Evolutionary conservation across 441 rosid genomes (phyloP), one percentile per base, ranked within the genome.

Genomic region (Melastoma candidum): DNA sequence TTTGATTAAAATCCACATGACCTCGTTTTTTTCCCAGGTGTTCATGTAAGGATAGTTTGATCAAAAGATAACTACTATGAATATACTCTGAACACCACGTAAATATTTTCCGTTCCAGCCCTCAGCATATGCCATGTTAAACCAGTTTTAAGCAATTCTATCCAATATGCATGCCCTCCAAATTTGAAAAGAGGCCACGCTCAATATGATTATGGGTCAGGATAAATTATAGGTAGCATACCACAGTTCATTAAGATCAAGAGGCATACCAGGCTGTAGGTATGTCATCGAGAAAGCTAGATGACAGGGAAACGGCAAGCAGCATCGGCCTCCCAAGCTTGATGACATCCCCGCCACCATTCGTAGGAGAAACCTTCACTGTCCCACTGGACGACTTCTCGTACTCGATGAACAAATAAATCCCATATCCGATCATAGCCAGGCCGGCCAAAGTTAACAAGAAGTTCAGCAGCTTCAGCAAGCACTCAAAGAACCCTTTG

Each of bases 371-470:
- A 47, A 69, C 59, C 51, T 69, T 54, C 41, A 64, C 2, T 2
- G 61, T 49, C 56, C 57, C 62, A 7, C 58, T 77, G 5, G 78
- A 61, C 0, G 74, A 81, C 48, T 65, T 73, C 70, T 73, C 70
- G 65, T 76, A 94, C 79, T 83, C 86, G 22, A 94, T 85, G 58
- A 87, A 87, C 77, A 94, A 79, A 79, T 94, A 94, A 65, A 89
- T 85, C 58, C 99, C 99, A 68, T 83, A 94, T 24, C 96, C 99
- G 68, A 87, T 74, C 94, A 94, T 90, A 29, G 90, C 82, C 67
- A 90, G 80, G 51, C 99, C 99, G 63, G n/a, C 81, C 67, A 90
- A 65, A 57, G 95, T 81, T 65, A 94, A 61, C 60, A 94, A 73
- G 54, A 94, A 73, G 78, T 85, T 90, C 56, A 94, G 67, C 54